Conservation (phyloP, 805 yeast genomes). For the Candida boleticola region DNA sequence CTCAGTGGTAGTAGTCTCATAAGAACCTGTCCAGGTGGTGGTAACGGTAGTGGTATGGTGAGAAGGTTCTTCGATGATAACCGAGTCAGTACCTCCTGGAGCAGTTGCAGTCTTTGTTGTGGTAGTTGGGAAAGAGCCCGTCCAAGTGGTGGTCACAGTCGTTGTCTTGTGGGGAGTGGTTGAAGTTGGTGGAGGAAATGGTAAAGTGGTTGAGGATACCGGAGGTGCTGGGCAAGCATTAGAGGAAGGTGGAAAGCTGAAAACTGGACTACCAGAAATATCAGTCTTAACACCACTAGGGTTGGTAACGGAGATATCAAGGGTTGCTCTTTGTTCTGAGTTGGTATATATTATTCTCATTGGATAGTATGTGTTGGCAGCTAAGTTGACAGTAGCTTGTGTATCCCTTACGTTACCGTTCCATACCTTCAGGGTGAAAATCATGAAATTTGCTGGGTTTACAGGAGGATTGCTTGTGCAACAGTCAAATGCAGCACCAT, state of each 20-base stretch:
- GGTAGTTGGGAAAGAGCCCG: not conserved
- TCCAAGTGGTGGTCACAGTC: not conserved
- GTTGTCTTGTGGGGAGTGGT: too few species aligned
- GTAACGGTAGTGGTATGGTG: not conserved
- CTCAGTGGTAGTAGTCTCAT: not conserved
- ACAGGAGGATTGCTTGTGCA: constrained; percentile 15
- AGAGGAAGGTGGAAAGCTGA: not conserved
- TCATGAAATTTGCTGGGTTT: not conserved
- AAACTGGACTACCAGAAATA: not conserved
- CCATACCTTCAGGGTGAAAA: not conserved
- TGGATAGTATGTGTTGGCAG: not conserved
- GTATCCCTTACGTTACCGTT: not conserved
- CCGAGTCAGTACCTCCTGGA: not conserved
- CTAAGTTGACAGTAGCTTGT: not conserved
- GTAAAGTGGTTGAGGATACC: not conserved
- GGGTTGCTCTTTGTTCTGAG: not conserved
- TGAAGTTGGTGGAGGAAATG: too few species aligned
- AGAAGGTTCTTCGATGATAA: not conserved
- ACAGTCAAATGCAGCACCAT: constrained; percentile 32
- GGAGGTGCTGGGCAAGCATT: not conserved
- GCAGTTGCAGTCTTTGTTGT: not conserved
- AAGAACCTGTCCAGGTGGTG: not conserved
- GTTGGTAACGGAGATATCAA: not conserved
- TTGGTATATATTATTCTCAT: not conserved
- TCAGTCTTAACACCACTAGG: not conserved